Evolutionary conservation across 108 stramenopile species (phyloP).

Genomic region (Cyclostephanos tholiformis): DNA sequence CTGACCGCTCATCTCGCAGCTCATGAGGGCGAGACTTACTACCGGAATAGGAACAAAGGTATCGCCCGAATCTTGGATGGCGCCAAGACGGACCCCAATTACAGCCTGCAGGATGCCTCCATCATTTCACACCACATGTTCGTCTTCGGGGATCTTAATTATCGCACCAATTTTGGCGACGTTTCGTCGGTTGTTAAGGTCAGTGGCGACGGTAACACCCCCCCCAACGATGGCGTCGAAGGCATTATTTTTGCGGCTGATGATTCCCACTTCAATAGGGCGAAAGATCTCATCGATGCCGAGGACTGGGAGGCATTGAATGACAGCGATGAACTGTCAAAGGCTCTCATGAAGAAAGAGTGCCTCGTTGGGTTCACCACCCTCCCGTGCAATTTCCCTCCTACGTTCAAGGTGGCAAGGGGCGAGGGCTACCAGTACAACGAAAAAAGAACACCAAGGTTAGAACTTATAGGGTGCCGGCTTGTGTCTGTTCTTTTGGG

Average conservation of each 20-base stretch:
- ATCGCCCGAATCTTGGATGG: constrained; percentile 41
- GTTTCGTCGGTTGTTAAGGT: not conserved
- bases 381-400: constrained; percentile 58
- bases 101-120: constrained; percentile 51
- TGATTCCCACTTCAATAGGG: constrained; percentile 43
- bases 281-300: constrained; percentile 35
- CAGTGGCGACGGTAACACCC: not conserved
- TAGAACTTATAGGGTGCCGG: constrained; percentile 8
- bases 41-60: constrained; percentile 45
- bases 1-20: constrained; percentile 54
- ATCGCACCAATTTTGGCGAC: constrained; percentile 32
- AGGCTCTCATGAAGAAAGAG: constrained; percentile 47
- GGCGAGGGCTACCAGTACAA: constrained; percentile 60
- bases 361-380: constrained; percentile 54
- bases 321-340: constrained; percentile 46
- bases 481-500: not conserved
- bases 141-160: constrained; percentile 56
- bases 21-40: constrained; percentile 50
- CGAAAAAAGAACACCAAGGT: constrained; percentile 65
- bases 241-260: constrained; percentile 30
- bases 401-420: constrained; percentile 65
- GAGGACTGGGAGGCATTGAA: constrained; percentile 49
- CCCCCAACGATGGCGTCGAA: constrained; percentile 2
- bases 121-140: constrained; percentile 60
- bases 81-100: constrained; percentile 45